Evolutionary conservation across 2,329 filamentous ascomycete species (phyloP).

Genomic region (Juglanconis oblonga): DNA sequence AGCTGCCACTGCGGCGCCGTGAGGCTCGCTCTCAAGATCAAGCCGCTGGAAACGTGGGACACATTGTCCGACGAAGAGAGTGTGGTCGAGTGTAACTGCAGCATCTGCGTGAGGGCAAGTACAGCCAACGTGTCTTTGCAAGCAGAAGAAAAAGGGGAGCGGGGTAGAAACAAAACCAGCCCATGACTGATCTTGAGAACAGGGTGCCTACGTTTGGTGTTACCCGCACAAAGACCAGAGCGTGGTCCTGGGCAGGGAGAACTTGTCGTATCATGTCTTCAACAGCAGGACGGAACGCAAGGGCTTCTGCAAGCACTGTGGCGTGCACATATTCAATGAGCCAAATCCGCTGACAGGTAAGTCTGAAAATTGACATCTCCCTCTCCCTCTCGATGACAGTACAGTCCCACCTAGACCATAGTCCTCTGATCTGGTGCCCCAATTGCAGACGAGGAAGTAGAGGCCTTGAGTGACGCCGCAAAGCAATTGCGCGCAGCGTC

Average conservation of each 20-base stretch:
- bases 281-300: slow-evolving; percentile 31
- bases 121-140: too few species aligned
- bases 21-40: slow-evolving; percentile 37
- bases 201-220: slow-evolving; percentile 44
- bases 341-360: slow-evolving; percentile 26
- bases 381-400: too few species aligned
- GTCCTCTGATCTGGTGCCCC: neutral
- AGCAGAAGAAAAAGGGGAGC: too few species aligned
- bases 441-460: slow-evolving; percentile 29
- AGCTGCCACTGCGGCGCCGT: slow-evolving; percentile 54
- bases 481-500: slow-evolving; percentile 21
- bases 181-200: neutral
- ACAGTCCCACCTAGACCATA: too few species aligned
- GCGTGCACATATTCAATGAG: slow-evolving; percentile 39
- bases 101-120: slow-evolving; percentile 42
- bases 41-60: slow-evolving; percentile 36
- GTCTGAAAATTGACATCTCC: neutral
- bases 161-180: neutral
- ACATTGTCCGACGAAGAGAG: slow-evolving; percentile 20
- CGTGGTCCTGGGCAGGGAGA: slow-evolving; percentile 37
- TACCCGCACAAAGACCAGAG: slow-evolving; percentile 40
- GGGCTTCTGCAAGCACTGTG: slow-evolving; percentile 48
- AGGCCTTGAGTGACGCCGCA: slow-evolving; percentile 27
- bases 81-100: slow-evolving; percentile 48
- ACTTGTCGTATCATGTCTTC: slow-evolving; percentile 39